phyloP scores from a whole-genome alignment of 257 asterid genomes.

The Plantago elongata region DNA sequence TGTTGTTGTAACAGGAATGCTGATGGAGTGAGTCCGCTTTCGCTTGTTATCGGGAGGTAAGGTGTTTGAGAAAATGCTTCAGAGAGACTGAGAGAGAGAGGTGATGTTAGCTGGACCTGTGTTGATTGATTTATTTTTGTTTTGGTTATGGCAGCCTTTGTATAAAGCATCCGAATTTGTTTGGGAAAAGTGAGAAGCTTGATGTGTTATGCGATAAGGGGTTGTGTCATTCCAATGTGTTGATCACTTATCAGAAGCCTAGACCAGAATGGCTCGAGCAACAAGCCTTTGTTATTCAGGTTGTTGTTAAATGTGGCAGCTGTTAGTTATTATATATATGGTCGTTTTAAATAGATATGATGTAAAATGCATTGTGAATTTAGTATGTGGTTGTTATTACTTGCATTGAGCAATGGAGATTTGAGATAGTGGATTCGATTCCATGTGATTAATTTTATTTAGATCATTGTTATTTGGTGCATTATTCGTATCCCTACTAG shows the following conservation, averaged over 20 bases:
- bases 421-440: background rate
- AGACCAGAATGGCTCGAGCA: slow-evolving; percentile 87
- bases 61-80: background rate
- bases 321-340: background rate
- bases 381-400: background rate
- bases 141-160: slow-evolving; percentile 56
- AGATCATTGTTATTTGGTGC: background rate
- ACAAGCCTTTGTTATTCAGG: slow-evolving; percentile 83
- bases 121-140: slow-evolving; percentile 15
- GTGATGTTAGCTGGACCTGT: background rate
- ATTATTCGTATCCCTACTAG: background rate
- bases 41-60: slow-evolving; percentile 90
- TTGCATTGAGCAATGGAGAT: background rate
- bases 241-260: slow-evolving; percentile 80
- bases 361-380: background rate
- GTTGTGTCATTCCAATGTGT: slow-evolving; percentile 78
- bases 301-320: slow-evolving; percentile 21
- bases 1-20: slow-evolving; percentile 48
- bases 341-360: background rate
- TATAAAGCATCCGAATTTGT: slow-evolving; percentile 87
- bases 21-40: slow-evolving; percentile 64
- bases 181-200: slow-evolving; percentile 96
- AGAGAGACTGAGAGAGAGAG: background rate
- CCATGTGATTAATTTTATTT: background rate
- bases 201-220: slow-evolving; percentile 94